Evolutionary conservation across 1,284 basidiomycete genomes (phyloP), one percentile per base, ranked within the genome.

Genomic region (Puccinia novopanici): DNA sequence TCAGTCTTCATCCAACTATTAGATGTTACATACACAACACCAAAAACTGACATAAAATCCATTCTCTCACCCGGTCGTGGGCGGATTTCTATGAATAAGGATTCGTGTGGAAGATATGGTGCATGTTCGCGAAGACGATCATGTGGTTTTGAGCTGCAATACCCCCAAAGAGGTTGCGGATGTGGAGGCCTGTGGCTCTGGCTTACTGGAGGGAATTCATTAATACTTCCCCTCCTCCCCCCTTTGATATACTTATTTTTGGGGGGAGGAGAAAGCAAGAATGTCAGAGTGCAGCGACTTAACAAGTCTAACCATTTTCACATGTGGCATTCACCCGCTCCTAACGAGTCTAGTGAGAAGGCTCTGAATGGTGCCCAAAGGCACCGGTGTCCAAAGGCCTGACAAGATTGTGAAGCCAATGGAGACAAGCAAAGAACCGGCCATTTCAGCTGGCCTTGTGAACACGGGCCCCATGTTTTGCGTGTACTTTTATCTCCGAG

Each of bases 151-250:
- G 12, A 91, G 90, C 59, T 90, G 91, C 12, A 87, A 90, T 65
- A 94, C 93, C 48, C 95, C 95, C 0, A 96, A 96, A 84, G 95
- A 97, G 89, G 91, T 92, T 90, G 89, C 86, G 10, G 94, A 97
- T 84, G 89, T 97, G 2, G 94, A 97, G 87, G 92, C 75, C 42
- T 77, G 75, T 54, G 50, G 42, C 37, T 77, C 63, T 12, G 63
- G 63, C 24, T 70, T 77, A 52, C 40, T 77, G 24, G 63, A 77
- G 2, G 24, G 34, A 34, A 48, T 75, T 12, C 37, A 52, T 30
- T 63, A 40, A 75, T 75, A 24, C 3, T 30, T 12, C 34, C 17
- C 54, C 10, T 50, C 6, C 24, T 71, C 30, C 67, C 27, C n/a
- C 22, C n/a, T 48, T 30, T 30, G 34, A 34, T 34, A 34, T 34